Evolutionary conservation across 1,284 basidiomycete species (phyloP).

Genomic region (Ustilago loliicola): DNA sequence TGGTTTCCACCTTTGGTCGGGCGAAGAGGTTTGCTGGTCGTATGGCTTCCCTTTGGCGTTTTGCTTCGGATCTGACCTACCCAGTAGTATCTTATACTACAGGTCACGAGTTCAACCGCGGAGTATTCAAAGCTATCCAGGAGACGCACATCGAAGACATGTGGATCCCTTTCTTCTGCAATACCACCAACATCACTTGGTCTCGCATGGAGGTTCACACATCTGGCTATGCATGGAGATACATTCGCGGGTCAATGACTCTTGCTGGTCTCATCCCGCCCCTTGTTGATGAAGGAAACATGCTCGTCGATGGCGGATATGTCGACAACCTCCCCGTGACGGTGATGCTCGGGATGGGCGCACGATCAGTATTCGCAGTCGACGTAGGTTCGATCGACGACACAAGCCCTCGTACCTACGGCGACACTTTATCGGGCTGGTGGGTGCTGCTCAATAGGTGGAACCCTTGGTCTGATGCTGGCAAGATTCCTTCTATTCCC

Average conservation of each 20-base stretch:
- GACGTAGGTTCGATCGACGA: conserved; percentile 97
- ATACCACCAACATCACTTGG: conserved; percentile 98
- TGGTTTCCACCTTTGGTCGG: conserved; percentile 86
- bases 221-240: conserved; percentile 80
- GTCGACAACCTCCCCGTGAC: conserved; percentile 76
- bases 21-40: conserved; percentile 90
- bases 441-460: conserved; percentile 93
- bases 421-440: conserved; percentile 95
- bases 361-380: conserved; percentile 90
- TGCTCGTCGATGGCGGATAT: conserved; percentile 69
- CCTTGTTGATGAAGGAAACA: conserved; percentile 91
- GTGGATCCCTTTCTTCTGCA: conserved; percentile 99
- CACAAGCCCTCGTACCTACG: conserved; percentile 92
- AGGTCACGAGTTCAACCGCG: conserved; percentile 74
- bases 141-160: conserved; percentile 85
- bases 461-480: conserved; percentile 76
- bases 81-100: conserved; percentile 98
- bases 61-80: conserved; percentile 95
- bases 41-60: conserved; percentile 94
- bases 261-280: conserved; percentile 94
- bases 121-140: conserved; percentile 51
- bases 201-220: conserved; percentile 98
- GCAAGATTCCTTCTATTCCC: conserved; percentile 89
- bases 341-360: conserved; percentile 92
- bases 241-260: conserved; percentile 94